Evolutionary conservation across 768 basidiomycete species (phyloP).

Genomic region (Calocybe gangraenosa): DNA sequence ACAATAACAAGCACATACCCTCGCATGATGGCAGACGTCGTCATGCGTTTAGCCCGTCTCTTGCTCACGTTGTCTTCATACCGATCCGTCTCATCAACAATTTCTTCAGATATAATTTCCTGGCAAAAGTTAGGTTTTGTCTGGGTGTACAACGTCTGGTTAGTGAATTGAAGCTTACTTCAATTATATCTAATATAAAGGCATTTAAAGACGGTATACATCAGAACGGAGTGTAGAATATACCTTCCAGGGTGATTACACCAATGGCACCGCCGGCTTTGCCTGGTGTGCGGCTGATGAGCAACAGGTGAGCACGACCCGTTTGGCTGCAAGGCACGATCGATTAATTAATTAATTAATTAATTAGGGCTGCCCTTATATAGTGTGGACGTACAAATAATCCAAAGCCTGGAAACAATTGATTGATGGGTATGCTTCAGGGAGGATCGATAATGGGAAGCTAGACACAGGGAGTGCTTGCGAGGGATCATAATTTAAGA

Average conservation of each 20-base stretch:
- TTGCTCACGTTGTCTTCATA: conserved; percentile 87
- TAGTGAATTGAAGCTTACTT: conserved; percentile 42
- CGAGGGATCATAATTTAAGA: conserved; percentile 87
- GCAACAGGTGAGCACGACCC: conserved; percentile 86
- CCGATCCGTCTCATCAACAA: conserved; percentile 91
- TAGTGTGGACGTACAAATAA: conserved; percentile 62
- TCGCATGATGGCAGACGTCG: conserved; percentile 74
- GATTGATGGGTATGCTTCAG: conserved; percentile 84
- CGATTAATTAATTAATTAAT: neutral
- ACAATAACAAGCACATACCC: conserved; percentile 43
- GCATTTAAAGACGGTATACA: no score
- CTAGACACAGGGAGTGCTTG: conserved; percentile 66
- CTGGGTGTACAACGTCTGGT: no score
- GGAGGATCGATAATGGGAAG: conserved; percentile 78
- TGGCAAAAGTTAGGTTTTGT: conserved; percentile 29
- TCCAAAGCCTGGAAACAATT: conserved; percentile 95
- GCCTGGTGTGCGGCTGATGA: conserved; percentile 85
- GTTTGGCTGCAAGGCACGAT: conserved; percentile 62
- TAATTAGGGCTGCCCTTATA: no score
- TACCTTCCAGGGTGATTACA: conserved; percentile 85
- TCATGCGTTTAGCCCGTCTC: conserved; percentile 62
- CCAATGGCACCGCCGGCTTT: conserved; percentile 81
- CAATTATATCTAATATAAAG: conserved; percentile 61
- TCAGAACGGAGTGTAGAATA: no score
- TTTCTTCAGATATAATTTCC: conserved; percentile 96